A percentile compares a stretch with the other conserved stretches of the same genome.
Evolutionary conservation across 306 rosid species (phyloP).

Genomic region (Sechiopsis laciniata): DNA sequence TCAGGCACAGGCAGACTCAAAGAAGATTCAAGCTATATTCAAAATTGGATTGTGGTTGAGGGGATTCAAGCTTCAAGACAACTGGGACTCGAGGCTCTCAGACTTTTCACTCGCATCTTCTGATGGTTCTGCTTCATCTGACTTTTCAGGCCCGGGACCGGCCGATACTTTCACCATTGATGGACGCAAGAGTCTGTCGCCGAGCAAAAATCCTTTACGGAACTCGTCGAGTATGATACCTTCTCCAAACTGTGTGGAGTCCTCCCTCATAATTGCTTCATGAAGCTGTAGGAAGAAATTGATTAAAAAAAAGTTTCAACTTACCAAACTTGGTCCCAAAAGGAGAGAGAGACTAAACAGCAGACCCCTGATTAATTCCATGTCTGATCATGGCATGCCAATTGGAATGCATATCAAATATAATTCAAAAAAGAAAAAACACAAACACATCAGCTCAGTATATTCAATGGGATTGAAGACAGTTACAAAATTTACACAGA

Average conservation of each 20-base stretch:
- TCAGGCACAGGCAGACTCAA: neutral
- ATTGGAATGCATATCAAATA: no score
- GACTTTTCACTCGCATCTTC: conserved; percentile 30
- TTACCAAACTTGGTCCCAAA: neutral
- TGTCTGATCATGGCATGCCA: neutral
- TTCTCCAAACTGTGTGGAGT: conserved; percentile 56
- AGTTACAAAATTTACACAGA: no score
- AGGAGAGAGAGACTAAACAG: no score
- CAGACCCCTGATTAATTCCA: no score
- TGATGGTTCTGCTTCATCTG: conserved; percentile 36
- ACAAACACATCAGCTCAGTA: no score
- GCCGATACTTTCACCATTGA: conserved; percentile 95
- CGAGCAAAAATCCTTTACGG: conserved; percentile 79
- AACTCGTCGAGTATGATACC: conserved; percentile 70
- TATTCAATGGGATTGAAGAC: no score
- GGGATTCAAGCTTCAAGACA: conserved; percentile 22
- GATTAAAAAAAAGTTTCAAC: neutral
- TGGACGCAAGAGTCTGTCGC: conserved; percentile 82
- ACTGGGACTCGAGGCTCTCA: conserved; percentile 32
- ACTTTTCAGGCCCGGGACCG: conserved; percentile 84
- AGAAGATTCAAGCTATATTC: neutral
- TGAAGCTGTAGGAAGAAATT: conserved; percentile 47
- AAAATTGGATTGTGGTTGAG: conserved; percentile 14
- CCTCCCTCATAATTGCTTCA: conserved; percentile 95
- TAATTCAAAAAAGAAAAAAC: no score